These are phyloP conservation scores for Russula dissimulans DNA, from an alignment of 768 basidiomycete species.

Conservation along the genomic window DNA sequence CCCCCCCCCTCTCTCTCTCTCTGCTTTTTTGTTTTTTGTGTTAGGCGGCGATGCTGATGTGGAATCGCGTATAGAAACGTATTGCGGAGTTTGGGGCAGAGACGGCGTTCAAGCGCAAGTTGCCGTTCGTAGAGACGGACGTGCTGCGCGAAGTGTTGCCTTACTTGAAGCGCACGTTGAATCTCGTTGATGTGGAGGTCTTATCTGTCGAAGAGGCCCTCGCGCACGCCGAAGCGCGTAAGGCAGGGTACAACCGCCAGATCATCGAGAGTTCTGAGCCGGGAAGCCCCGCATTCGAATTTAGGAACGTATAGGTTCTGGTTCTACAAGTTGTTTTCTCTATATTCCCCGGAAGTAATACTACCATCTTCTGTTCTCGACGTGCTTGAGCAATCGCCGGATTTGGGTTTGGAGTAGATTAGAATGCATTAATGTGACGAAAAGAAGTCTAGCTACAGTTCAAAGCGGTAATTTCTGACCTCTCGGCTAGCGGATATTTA, in stretches of 20 bases:
- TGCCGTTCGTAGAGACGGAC: conserved; percentile 76
- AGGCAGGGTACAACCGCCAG: conserved; percentile 50
- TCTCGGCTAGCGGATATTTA: too few relatives aligned
- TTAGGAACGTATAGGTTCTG: conserved; percentile 53
- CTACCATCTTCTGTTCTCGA: neutral
- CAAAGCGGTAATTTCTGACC: too few relatives aligned
- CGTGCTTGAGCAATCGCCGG: too few relatives aligned
- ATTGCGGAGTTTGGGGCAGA: conserved; percentile 67
- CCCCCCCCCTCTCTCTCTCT: too few relatives aligned
- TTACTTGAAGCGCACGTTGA: conserved; percentile 73
- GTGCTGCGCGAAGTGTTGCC: conserved; percentile 63
- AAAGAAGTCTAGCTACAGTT: too few relatives aligned
- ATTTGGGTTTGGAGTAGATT: too few relatives aligned
- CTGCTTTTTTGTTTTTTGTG: neutral
- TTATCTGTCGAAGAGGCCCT: conserved; percentile 60
- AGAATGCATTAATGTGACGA: too few relatives aligned
- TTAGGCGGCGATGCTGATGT: too few relatives aligned
- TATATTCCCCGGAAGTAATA: neutral
- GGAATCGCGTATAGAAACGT: conserved; percentile 50
- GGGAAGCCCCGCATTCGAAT: conserved; percentile 78
- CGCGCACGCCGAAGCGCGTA: conserved; percentile 33
- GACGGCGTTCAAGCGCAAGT: conserved; percentile 70
- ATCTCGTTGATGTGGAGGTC: conserved; percentile 61
- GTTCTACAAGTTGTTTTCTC: neutral
- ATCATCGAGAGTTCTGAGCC: conserved; percentile 87